These are phyloP conservation scores for Peterozyma xylosa DNA, from an alignment of 805 yeast genomes.

Conservation along the genomic window DNA sequence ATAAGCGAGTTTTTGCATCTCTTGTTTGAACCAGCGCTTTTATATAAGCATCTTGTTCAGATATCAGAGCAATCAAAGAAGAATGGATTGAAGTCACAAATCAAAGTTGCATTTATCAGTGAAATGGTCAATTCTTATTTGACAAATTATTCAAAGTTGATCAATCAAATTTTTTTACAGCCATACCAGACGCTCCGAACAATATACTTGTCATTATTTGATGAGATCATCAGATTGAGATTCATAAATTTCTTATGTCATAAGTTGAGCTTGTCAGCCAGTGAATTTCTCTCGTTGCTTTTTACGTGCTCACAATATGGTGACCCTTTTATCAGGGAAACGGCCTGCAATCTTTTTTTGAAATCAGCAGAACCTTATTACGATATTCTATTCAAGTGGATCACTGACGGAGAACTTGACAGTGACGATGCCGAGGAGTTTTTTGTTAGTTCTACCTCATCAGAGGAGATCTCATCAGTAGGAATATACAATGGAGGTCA, in stretches of 20 bases:
- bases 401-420: constrained; percentile 53
- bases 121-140: constrained; percentile 33
- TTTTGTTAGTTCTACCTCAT: constrained; percentile 30
- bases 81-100: constrained; percentile 33
- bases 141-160: constrained; percentile 23
- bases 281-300: constrained; percentile 47
- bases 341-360: constrained; percentile 36
- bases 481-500: neutral
- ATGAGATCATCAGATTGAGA: constrained; percentile 50
- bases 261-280: constrained; percentile 30
- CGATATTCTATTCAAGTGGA: constrained; percentile 58
- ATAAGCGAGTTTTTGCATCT: constrained; percentile 46
- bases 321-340: constrained; percentile 39
- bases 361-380: constrained; percentile 52
- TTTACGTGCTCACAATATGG: constrained; percentile 52
- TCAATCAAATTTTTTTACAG: constrained; percentile 25
- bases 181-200: constrained; percentile 23
- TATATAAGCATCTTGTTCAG: constrained; percentile 41
- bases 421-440: constrained; percentile 44
- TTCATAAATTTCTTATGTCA: constrained; percentile 39
- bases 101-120: constrained; percentile 55
- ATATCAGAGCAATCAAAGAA: constrained; percentile 21
- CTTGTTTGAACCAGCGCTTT: constrained; percentile 65
- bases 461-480: neutral
- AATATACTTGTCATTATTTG: constrained; percentile 34